Conservation (phyloP, 2,329 filamentous ascomycete species). For the Ampelomyces quisqualis region DNA sequence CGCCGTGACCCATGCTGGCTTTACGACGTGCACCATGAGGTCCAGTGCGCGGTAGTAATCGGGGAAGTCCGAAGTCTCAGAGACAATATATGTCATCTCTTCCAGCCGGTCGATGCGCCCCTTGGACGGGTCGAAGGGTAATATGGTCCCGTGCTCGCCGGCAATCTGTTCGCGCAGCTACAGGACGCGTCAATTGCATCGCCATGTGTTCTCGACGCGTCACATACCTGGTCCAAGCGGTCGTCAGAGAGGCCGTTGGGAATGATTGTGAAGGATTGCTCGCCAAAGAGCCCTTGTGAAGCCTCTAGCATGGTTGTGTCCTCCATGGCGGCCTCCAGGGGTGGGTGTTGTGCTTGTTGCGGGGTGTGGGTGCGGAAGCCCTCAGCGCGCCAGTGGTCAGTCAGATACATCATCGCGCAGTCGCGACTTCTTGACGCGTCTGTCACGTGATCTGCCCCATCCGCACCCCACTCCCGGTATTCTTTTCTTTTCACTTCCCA, state of each 20-base stretch:
- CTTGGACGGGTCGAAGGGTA: constrained; percentile 42
- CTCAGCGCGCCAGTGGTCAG: not conserved
- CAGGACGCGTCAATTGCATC: constrained; percentile 19
- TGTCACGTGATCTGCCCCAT: constrained; percentile 19
- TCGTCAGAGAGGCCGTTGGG: constrained; percentile 42
- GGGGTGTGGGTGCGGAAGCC: constrained; percentile 4
- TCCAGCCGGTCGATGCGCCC: constrained; percentile 46
- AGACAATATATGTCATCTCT: constrained; percentile 64
- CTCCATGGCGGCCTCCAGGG: constrained; percentile 29
- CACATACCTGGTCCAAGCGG: constrained; percentile 28
- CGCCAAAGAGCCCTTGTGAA: constrained; percentile 42
- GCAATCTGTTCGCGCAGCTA: constrained; percentile 52
- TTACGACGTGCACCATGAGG: constrained; percentile 80
- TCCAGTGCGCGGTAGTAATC: constrained; percentile 75
- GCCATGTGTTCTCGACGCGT: constrained; percentile 17
- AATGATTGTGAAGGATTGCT: constrained; percentile 48
- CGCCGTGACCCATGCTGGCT: constrained; percentile 73
- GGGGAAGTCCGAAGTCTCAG: constrained; percentile 87
- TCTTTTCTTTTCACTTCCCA: not conserved
- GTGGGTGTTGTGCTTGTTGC: constrained; percentile 2
- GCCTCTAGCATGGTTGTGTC: constrained; percentile 35
- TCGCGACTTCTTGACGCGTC: constrained; percentile 11
- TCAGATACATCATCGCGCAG: constrained; percentile 3
- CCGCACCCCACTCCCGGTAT: not conserved
- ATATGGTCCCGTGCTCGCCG: constrained; percentile 52